Conservation (phyloP, 2,329 filamentous ascomycete genomes). For the Metarhizium album region DNA sequence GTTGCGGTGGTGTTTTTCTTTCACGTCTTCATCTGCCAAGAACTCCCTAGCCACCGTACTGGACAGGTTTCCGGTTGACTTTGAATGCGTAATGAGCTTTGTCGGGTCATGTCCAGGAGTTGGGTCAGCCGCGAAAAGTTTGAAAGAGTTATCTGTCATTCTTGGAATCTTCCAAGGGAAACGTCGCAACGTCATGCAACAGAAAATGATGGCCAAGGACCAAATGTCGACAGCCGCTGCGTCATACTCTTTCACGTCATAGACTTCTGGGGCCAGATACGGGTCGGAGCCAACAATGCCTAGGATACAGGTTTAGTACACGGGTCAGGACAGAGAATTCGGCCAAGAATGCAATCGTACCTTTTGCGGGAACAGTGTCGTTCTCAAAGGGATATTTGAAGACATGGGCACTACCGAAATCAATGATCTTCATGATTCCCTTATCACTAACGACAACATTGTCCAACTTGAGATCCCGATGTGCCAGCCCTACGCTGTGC, state of each 20-base stretch:
- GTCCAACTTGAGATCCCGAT: conserved; percentile 91
- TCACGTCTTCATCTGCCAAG: conserved; percentile 22
- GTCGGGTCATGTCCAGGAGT: conserved; percentile 59
- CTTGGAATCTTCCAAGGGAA: conserved; percentile 97
- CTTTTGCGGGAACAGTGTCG: conserved; percentile 32
- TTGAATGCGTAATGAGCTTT: conserved; percentile 36
- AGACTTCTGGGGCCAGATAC: conserved; percentile 93
- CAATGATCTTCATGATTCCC: conserved; percentile 98
- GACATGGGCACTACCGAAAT: conserved; percentile 94
- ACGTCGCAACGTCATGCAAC: conserved; percentile 89
- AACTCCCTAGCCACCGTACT: conserved; percentile 29
- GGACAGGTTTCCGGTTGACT: conserved; percentile 33
- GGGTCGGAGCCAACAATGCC: conserved; percentile 75
- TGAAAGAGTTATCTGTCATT: conserved; percentile 86
- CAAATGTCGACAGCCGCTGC: conserved; percentile 91
- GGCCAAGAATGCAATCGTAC: conserved; percentile 13
- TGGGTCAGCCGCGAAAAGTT: conserved; percentile 79
- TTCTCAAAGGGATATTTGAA: conserved; percentile 97
- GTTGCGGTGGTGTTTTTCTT: conserved; percentile 14
- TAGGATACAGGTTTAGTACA: conserved; percentile 17
- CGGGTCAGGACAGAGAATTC: neutral
- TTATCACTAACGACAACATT: conserved; percentile 95
- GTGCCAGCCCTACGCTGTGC: conserved; percentile 88
- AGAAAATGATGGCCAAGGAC: conserved; percentile 97
- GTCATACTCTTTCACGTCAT: conserved; percentile 87